A percentile compares a stretch with the other conserved stretches of the same genome.
These are phyloP conservation scores for Rhododendron molle DNA, from an alignment of 148 eudicot species.

Conservation along the genomic window DNA sequence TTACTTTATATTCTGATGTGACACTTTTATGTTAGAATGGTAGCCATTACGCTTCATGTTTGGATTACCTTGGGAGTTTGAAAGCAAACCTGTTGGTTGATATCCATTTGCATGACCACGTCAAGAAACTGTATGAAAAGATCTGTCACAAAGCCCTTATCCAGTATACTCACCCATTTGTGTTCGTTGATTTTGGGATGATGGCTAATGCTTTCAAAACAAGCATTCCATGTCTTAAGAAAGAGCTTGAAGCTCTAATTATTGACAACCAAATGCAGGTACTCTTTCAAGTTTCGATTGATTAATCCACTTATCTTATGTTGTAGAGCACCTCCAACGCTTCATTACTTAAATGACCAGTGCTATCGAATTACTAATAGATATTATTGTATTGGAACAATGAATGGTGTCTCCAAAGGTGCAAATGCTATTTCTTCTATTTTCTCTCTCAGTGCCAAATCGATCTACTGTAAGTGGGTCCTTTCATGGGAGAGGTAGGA, in stretches of 20 bases:
- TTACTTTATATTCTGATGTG: background rate
- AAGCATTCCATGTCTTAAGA: constrained; percentile 56
- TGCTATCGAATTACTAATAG: background rate
- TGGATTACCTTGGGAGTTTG: constrained; percentile 74
- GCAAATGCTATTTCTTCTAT: background rate
- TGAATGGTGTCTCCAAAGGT: background rate
- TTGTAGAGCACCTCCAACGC: background rate
- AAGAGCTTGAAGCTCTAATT: constrained; percentile 86
- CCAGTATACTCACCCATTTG: constrained; percentile 84
- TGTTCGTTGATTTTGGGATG: constrained; percentile 89
- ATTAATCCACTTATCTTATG: background rate
- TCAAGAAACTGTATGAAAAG: constrained; percentile 65
- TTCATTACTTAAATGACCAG: background rate
- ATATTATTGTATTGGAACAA: background rate
- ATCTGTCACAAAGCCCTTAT: constrained; percentile 92
- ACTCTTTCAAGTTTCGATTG: background rate
- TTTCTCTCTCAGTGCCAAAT: background rate
- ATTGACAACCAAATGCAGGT: constrained; percentile 92
- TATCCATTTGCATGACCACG: constrained; percentile 89
- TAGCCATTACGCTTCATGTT: constrained; percentile 93
- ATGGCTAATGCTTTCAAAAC: constrained; percentile 95
- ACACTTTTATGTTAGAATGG: background rate
- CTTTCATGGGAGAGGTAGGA: background rate
- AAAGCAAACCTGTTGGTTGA: constrained; percentile 82
- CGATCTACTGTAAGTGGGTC: background rate